Evolutionary conservation across 176 grass and related monocot species (phyloP).

Genomic region (Eragrostis nindensis): DNA sequence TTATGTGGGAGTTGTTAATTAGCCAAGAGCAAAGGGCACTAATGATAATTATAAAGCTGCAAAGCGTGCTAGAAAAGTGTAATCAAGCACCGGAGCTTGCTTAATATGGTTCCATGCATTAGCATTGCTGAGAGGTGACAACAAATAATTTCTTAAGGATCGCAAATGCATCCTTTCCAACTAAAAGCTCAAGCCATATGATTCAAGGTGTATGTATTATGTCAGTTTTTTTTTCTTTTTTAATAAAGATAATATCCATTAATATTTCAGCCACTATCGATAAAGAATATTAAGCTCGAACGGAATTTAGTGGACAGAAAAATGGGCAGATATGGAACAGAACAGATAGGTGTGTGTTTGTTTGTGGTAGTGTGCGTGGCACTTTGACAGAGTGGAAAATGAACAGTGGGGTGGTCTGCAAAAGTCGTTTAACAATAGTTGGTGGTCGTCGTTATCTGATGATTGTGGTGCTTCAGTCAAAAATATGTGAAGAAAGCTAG

Average conservation of each 20-base stretch:
- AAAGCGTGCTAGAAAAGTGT: neutral
- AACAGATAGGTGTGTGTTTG: too few species aligned
- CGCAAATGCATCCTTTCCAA: neutral
- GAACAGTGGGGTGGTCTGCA: neutral
- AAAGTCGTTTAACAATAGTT: neutral
- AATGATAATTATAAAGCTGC: neutral
- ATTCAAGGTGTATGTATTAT: too few species aligned
- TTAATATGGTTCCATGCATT: neutral
- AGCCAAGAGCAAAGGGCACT: neutral
- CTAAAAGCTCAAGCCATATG: neutral
- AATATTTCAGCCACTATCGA: too few species aligned
- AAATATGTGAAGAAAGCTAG: neutral
- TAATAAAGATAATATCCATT: too few species aligned
- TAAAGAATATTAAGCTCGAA: too few species aligned
- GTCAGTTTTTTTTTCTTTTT: too few species aligned
- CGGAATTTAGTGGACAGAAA: too few species aligned
- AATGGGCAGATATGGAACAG: too few species aligned
- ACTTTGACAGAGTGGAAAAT: neutral
- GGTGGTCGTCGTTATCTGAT: conserved; percentile 24
- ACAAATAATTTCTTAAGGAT: neutral
- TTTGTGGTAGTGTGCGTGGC: neutral
- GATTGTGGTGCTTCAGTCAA: conserved; percentile 1
- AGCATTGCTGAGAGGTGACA: neutral
- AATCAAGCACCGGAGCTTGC: neutral
- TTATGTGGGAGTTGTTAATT: neutral